Evolutionary conservation across 805 yeast species (phyloP).

Genomic region (Ascoidea rubescens): DNA sequence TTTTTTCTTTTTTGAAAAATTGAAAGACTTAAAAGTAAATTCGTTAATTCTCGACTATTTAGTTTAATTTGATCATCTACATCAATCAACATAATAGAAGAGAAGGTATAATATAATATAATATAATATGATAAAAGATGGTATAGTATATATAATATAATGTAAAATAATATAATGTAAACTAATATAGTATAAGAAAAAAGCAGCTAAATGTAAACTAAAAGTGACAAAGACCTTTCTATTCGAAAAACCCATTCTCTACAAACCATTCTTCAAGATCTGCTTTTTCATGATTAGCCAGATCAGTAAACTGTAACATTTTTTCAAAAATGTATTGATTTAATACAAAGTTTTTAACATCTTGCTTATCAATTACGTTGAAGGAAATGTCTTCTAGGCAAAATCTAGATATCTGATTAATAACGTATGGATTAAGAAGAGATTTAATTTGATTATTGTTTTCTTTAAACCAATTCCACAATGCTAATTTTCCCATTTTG

Average conservation of each 20-base stretch:
- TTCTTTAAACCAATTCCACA: conserved; percentile 58
- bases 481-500: conserved; percentile 47
- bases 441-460: conserved; percentile 63
- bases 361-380: conserved; percentile 42
- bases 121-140: too few species aligned
- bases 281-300: conserved; percentile 43
- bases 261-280: conserved; percentile 36
- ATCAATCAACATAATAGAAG: too few species aligned
- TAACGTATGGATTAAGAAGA: conserved; percentile 67
- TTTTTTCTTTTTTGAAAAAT: too few species aligned
- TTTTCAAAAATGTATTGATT: conserved; percentile 50
- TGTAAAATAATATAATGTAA: too few species aligned
- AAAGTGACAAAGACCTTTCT: too few species aligned
- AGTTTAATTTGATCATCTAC: too few species aligned
- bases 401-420: conserved; percentile 32
- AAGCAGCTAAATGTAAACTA: too few species aligned
- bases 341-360: conserved; percentile 5
- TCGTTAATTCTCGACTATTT: too few species aligned
- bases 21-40: too few species aligned
- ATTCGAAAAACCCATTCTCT: conserved; percentile 17
- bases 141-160: too few species aligned
- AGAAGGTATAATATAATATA: too few species aligned
- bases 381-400: conserved; percentile 42
- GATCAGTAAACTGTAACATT: conserved; percentile 40
- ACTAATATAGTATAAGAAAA: too few species aligned